These are phyloP conservation scores for Acidomyces sp. DNA, from an alignment of 495 filamentous ascomycete species.

Conservation along the genomic window DNA sequence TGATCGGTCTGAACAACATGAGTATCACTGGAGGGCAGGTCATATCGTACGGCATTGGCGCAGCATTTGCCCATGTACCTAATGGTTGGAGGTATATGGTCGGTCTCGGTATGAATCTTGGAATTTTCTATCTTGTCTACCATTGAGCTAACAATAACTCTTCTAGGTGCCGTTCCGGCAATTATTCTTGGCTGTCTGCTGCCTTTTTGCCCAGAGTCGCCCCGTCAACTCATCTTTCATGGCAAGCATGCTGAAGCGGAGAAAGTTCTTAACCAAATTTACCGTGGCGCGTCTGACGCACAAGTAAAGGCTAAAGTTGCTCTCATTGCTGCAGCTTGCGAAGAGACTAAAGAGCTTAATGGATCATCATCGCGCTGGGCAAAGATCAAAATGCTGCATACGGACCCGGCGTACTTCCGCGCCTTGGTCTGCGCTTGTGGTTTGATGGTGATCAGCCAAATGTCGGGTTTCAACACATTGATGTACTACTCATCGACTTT, in stretches of 20 bases:
- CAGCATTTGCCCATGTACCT: constrained; percentile 35
- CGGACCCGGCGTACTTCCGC: constrained; percentile 33
- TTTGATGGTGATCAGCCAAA: constrained; percentile 37
- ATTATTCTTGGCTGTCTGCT: constrained; percentile 34
- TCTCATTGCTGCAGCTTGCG: constrained; percentile 28
- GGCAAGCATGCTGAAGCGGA: constrained; percentile 31
- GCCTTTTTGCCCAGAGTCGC: constrained; percentile 39
- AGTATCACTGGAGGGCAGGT: constrained; percentile 41
- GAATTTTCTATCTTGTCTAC: background rate
- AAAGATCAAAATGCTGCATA: constrained; percentile 36
- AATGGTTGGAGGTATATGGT: constrained; percentile 41
- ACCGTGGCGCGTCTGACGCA: constrained; percentile 26
- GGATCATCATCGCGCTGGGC: constrained; percentile 27
- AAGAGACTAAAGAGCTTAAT: constrained; percentile 29
- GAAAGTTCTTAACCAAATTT: constrained; percentile 30
- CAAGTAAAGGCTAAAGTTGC: constrained; percentile 32
- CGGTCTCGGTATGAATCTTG: constrained; percentile 19
- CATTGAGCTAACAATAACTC: background rate
- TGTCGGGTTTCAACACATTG: constrained; percentile 38
- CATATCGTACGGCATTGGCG: constrained; percentile 38
- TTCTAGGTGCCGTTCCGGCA: constrained; percentile 36
- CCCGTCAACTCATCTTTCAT: constrained; percentile 39
- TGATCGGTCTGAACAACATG: constrained; percentile 45
- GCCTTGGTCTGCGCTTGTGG: constrained; percentile 39
- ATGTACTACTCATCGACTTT: constrained; percentile 42